Conservation (phyloP, 176 grass and related monocot genomes). For the Eleusine coracana region DNA sequence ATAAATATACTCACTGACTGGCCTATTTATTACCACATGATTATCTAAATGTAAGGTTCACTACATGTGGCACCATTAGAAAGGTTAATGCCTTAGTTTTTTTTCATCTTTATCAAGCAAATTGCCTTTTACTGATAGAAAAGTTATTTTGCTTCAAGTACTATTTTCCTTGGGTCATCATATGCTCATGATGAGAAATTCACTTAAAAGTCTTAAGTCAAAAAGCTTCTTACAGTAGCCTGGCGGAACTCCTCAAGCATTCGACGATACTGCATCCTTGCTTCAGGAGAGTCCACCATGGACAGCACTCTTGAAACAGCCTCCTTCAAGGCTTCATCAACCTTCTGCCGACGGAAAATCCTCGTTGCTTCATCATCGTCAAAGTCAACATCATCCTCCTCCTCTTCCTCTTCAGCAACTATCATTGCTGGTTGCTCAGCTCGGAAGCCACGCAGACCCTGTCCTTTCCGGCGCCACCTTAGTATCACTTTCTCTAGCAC, state of each 20-base stretch:
- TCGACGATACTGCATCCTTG: slow-evolving; percentile 88
- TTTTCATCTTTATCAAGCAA: background rate
- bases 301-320: slow-evolving; percentile 85
- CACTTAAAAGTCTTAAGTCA: slow-evolving; percentile 16
- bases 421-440: slow-evolving; percentile 61
- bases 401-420: slow-evolving; percentile 47
- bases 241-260: slow-evolving; percentile 88
- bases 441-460: slow-evolving; percentile 79
- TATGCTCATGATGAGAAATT: slow-evolving; percentile 21
- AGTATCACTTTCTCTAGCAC: slow-evolving; percentile 92
- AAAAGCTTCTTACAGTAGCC: slow-evolving; percentile 70
- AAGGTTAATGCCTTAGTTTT: background rate
- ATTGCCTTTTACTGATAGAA: background rate
- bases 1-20: background rate
- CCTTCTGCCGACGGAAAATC: slow-evolving; percentile 82
- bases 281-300: slow-evolving; percentile 80
- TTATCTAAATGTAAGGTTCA: background rate
- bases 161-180: slow-evolving; percentile 16
- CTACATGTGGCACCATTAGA: background rate
- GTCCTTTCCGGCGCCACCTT: slow-evolving; percentile 92
- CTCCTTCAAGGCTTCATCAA: slow-evolving; percentile 80
- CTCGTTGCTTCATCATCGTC: slow-evolving; percentile 77
- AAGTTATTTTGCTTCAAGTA: slow-evolving; percentile 4
- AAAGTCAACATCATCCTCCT: slow-evolving; percentile 54
- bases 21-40: background rate